Base-by-base conservation (phyloP, 164 flowering plant genomes). In the Sedum album region DNA sequence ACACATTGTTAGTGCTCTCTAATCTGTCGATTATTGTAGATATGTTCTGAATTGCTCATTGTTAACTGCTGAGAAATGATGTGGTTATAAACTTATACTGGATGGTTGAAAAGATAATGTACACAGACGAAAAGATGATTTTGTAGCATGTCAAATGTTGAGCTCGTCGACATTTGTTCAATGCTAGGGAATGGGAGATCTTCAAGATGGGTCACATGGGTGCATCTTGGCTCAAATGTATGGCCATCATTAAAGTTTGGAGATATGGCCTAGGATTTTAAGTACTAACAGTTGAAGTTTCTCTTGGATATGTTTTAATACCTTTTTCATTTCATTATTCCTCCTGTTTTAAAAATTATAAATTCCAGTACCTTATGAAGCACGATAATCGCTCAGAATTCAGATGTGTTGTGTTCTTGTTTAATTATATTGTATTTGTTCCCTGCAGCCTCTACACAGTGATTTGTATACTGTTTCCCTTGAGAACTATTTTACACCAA, bases 371-470 rank as follows among this genome's bases (percentile, higher is more conserved):
- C 57, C 26, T 51, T 51, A 6, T 51, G 25, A n/a, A 51, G 20
- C n/a, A n/a, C n/a, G n/a, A n/a, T n/a, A n/a, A n/a, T n/a, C n/a
- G n/a, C n/a, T n/a, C n/a, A n/a, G n/a, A n/a, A n/a, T n/a, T n/a
- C n/a, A n/a, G n/a, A 6, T 1, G 30, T 23, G 60, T 23, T 55
- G 60, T 5, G 15, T 55, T 23, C 60, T 9, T 55, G 46, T 23
- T 23, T 57, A 26, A 28, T 20, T 14, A 57, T 28, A 25, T 28
- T 17, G 7, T 28, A 2, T 44, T 25, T 69, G 66, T 48, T 78
- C 48, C 68, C 72, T 82, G 73, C 86, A 93, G 98, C 94, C 91
- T 72, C 73, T 85, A 25, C 87, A 89, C 73, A 77, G 65, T 72
- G 86, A 86, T 73, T 73, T 91, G 26, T 89, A 88, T 69, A 72